phyloP scores from a whole-genome alignment of 352 stramenopile genomes.

The Pythium folliculosum region DNA sequence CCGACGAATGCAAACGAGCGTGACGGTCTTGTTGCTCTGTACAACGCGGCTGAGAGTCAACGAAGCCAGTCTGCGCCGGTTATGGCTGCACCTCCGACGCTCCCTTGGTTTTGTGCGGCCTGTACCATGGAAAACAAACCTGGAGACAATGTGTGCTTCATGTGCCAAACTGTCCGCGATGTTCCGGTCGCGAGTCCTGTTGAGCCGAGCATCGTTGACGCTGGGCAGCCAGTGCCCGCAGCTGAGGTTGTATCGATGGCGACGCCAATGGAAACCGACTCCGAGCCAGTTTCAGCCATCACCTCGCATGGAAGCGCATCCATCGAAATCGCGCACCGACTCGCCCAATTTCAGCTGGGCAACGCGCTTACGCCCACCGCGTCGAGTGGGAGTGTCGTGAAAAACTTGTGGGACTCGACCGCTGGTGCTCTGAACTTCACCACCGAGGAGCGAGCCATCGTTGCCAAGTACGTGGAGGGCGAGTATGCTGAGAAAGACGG shows the following conservation, averaged over 20 bases:
- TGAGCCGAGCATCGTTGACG: conserved; percentile 33
- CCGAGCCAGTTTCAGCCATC: neutral
- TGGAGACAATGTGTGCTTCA: conserved; percentile 56
- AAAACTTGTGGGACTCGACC: conserved; percentile 71
- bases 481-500: conserved; percentile 76
- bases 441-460: conserved; percentile 39
- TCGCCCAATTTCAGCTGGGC: conserved; percentile 10
- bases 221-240: conserved; percentile 40
- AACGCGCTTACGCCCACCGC: neutral
- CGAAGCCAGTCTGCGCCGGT: conserved; percentile 26
- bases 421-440: conserved; percentile 53
- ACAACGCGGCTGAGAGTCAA: conserved; percentile 61
- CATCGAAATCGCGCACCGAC: conserved; percentile 7
- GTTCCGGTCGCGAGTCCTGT: conserved; percentile 47
- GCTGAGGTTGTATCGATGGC: conserved; percentile 31
- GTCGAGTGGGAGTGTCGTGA: conserved; percentile 23
- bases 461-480: conserved; percentile 72
- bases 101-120: conserved; percentile 28
- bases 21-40: conserved; percentile 70
- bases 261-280: conserved; percentile 56
- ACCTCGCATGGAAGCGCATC: neutral
- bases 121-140: conserved; percentile 85
- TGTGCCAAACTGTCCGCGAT: conserved; percentile 59
- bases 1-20: conserved; percentile 24
- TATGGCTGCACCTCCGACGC: conserved; percentile 10